Evolutionary conservation across 768 basidiomycete species (phyloP), one percentile per base, ranked within the genome.

Genomic region (Mycena maculata): DNA sequence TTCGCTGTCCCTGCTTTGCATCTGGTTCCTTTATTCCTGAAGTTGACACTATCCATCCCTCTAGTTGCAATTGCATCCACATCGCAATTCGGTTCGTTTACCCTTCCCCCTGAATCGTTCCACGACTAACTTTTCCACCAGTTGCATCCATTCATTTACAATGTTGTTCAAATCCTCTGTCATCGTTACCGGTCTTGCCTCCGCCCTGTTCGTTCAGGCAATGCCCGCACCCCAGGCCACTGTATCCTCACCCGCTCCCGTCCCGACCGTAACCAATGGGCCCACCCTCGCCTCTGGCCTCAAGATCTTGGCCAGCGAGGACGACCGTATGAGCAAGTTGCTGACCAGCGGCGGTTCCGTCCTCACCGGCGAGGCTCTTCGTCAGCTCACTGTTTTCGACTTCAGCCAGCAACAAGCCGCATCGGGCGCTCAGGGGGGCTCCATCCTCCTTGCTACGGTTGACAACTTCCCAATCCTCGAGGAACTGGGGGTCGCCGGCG

Each of bases 401-500:
- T 56, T 56, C 54, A 56, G 41, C 54, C 38, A 56, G 23, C 54
- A 56, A 25, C 23, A n/a, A 23, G 15, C 54, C 9, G 25, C 39
- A 4, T 7, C 36, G 2, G 38, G 38, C 5, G 22, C 54, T 22
- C 1, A 25, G 10, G 54, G 54, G 18, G 54, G 54, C 36, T 56
- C 54, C 13, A 56, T 56, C 54, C 54, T 56, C 41, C 54, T 56
- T 38, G 54, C 54, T 36, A 56, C 54, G 18, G 54, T 56, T 23
- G 54, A 56, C 25, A 56, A 56, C 38, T 56, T 56, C 39, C 54
- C 54, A 22, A 56, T 56, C 23, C 54, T 56, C 54, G 15, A 56
- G 54, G 38, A 23, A 1, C 36, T 56, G 13, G 54, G 54, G 18
- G n/a, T 56, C 54, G 23, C 54, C 28, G 22, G 22, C 36, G 54